Percentiles rank a stretch among this genome's conserved stretches.
Evolutionary conservation across 2,329 filamentous ascomycete species (phyloP).

Genomic region (Fusarium avenaceum): DNA sequence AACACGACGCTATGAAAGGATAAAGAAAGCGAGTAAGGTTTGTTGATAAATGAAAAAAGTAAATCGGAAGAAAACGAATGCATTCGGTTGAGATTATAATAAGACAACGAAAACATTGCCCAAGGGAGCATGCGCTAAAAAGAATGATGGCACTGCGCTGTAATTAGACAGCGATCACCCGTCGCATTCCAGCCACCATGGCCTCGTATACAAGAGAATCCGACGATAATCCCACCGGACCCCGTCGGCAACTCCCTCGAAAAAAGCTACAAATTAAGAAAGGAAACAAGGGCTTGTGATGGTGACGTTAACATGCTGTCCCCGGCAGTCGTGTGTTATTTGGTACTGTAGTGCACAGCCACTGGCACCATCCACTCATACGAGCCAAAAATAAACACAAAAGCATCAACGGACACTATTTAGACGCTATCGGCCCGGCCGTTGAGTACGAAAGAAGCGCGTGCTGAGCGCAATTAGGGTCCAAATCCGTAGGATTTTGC

Average conservation of each 20-base stretch:
- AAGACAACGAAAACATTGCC: conserved; percentile 9
- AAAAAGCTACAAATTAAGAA: neutral
- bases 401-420: neutral
- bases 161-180: conserved; percentile 25
- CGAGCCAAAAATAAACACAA: conserved; percentile 27
- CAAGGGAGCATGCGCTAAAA: conserved; percentile 4
- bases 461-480: neutral
- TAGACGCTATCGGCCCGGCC: conserved; percentile 2
- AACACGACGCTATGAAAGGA: neutral
- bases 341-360: conserved; percentile 8
- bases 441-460: neutral
- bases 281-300: neutral
- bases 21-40: neutral
- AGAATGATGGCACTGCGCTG: neutral
- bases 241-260: neutral
- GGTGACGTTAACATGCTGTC: conserved; percentile 7
- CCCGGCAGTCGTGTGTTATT: conserved; percentile 1
- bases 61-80: neutral
- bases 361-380: conserved; percentile 6
- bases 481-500: no score
- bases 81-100: conserved; percentile 10
- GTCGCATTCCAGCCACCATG: conserved; percentile 6
- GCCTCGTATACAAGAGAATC: conserved; percentile 2
- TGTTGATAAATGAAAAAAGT: neutral
- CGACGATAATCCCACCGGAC: neutral